Percentiles rank a stretch among this genome's conserved stretches.
Conservation (phyloP, 306 rosid species). For the Cicer judaicum region DNA sequence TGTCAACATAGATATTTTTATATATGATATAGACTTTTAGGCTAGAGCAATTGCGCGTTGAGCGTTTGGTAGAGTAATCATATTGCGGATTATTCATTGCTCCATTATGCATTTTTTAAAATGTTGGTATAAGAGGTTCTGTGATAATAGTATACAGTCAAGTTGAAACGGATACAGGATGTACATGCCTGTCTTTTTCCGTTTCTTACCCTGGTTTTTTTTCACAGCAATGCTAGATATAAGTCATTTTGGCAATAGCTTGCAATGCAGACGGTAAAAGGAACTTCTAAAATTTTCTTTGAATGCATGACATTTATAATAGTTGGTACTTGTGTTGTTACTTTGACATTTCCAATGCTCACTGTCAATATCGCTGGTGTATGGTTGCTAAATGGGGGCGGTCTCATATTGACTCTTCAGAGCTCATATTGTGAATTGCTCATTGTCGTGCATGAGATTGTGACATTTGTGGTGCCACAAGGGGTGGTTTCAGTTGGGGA, state of each 20-base stretch:
- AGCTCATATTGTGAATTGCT: too few species aligned
- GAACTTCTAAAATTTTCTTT: not conserved
- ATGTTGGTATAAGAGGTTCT: constrained; percentile 25
- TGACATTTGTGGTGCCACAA: not conserved
- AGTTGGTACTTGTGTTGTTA: constrained; percentile 6
- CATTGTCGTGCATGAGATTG: not conserved
- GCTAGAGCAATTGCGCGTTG: constrained; percentile 19
- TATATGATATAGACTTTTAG: constrained; percentile 34
- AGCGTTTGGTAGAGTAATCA: constrained; percentile 40
- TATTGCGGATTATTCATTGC: constrained; percentile 41
- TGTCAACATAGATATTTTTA: constrained; percentile 41
- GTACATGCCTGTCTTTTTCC: constrained; percentile 20
- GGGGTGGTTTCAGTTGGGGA: not conserved
- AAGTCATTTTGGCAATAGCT: constrained; percentile 37
- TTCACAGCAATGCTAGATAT: constrained; percentile 5
- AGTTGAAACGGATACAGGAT: constrained; percentile 31
- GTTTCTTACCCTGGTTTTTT: constrained; percentile 22
- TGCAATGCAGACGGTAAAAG: not conserved
- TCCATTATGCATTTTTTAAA: constrained; percentile 26
- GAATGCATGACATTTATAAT: constrained; percentile 24
- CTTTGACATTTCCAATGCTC: not conserved
- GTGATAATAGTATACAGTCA: constrained; percentile 31
- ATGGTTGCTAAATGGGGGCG: too few species aligned
- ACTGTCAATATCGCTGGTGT: too few species aligned
- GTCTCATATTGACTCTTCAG: too few species aligned